Base-by-base conservation (phyloP, 2,329 filamentous ascomycete species). In the Venturia pyrina region DNA sequence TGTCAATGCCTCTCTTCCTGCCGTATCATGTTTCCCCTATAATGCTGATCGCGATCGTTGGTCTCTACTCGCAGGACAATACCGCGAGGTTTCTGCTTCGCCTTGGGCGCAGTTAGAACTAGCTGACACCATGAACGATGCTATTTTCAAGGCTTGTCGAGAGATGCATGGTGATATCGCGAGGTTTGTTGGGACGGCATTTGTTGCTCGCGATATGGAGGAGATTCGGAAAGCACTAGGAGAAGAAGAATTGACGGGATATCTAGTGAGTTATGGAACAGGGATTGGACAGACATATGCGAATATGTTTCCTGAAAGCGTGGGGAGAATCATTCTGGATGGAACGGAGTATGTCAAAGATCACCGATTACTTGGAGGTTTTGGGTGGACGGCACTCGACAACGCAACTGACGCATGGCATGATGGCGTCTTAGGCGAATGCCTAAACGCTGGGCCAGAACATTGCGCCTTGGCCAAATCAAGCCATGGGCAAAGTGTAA, bases 241-340 rank as follows among this genome's bases (percentile, higher is more conserved):
- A 3, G 62, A 64, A 21, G 43, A 53, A 8, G 62, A 64, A 46
- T n/a, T 62, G 37, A 62, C 60, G n/a, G 60, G 60, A 19, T 62
- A 43, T 62, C 43, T 62, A 1, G 37, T 62, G 5, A 62, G 60
- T 43, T 83, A 83, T 66, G 82, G 82, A 21, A 83, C 81, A 0
- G 80, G 78, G 3, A 82, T 83, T 59, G 82, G 80, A 0, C 81
- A 83, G 70, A 82, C 79, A 0, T 83, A 81, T 64, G 80, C 79
- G 34, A 78, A 76, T 66, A 79, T 83, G 78, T 83, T 83, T 50
- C 81, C 81, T 0, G 69, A 76, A 24, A 78, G 77, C 56, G 80
- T 81, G 0, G 81, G 81, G 0, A 76, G 81, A 5, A 69, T 83
- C 59, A 78, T 83, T 15, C 72, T 83, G 0, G 81, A 83, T 66